Evolutionary conservation across 1,139 yeast genomes (phyloP).

Genomic region (Citeromyces siamensis): DNA sequence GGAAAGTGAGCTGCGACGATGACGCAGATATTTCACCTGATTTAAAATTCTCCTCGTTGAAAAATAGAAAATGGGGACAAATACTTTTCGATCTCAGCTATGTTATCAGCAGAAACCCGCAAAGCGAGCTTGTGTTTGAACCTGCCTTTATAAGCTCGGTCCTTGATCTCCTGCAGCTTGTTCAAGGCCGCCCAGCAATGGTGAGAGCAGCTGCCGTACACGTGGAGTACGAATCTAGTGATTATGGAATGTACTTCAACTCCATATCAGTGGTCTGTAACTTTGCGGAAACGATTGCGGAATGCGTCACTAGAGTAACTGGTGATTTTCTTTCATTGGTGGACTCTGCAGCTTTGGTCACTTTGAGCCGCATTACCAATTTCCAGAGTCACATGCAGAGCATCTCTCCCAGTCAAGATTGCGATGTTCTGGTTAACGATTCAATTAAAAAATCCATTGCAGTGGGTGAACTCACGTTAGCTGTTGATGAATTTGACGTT

Average conservation of each 20-base stretch:
- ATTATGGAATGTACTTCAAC: conserved; percentile 73
- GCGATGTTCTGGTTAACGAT: background rate
- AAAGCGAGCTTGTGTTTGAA: conserved; percentile 31
- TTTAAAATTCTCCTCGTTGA: conserved; percentile 36
- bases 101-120: conserved; percentile 56
- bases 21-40: conserved; percentile 29
- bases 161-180: conserved; percentile 52
- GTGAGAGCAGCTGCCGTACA: conserved; percentile 71
- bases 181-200: conserved; percentile 73
- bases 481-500: conserved; percentile 20
- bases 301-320: conserved; percentile 25
- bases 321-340: conserved; percentile 4
- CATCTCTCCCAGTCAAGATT: background rate
- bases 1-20: conserved; percentile 28
- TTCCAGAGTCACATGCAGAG: conserved; percentile 3
- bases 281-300: conserved; percentile 46
- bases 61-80: conserved; percentile 76
- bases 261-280: conserved; percentile 62
- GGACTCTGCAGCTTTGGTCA: background rate
- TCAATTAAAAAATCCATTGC: background rate
- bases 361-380: background rate
- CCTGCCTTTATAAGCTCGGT: conserved; percentile 28
- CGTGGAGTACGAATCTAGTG: conserved; percentile 84
- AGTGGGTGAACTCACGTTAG: background rate
- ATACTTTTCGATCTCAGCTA: conserved; percentile 78